Percentiles rank a stretch among this genome's conserved stretches.
phyloP scores from a whole-genome alignment of 345 rosid species.

The Eutrema yunnanense region DNA sequence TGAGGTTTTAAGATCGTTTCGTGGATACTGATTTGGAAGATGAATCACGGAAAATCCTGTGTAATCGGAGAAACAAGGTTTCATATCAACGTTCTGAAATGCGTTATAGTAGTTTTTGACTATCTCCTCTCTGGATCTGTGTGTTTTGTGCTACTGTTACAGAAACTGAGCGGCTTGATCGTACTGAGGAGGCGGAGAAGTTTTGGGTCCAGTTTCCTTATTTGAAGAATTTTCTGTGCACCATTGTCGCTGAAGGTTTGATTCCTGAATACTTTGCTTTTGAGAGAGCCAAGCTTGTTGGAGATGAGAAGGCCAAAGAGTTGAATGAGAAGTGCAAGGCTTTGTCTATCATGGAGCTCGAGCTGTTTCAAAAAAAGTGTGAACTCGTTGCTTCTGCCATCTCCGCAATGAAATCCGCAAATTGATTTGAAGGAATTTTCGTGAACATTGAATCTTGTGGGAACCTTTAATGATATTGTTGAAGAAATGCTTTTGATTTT shows the following conservation, averaged over 20 bases:
- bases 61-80: background rate
- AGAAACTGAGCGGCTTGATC: background rate
- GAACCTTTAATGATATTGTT: background rate
- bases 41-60: background rate
- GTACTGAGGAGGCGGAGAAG: constrained; percentile 2
- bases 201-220: constrained; percentile 9
- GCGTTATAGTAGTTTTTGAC: background rate
- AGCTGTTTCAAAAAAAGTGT: background rate
- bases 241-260: background rate
- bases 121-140: background rate
- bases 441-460: background rate
- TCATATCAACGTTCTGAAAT: background rate
- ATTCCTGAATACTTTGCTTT: background rate
- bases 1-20: background rate
- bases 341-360: background rate
- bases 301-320: constrained; percentile 13
- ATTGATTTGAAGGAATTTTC: background rate
- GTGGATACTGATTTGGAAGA: background rate
- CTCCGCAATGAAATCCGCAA: background rate
- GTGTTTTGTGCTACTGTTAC: background rate
- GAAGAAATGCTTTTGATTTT: background rate
- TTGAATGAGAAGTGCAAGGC: constrained; percentile 2
- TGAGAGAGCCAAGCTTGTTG: constrained; percentile 3
- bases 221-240: background rate
- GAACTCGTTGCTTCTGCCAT: background rate